Conservation (phyloP, 345 rosid species). For the Boechera divaricarpa region DNA sequence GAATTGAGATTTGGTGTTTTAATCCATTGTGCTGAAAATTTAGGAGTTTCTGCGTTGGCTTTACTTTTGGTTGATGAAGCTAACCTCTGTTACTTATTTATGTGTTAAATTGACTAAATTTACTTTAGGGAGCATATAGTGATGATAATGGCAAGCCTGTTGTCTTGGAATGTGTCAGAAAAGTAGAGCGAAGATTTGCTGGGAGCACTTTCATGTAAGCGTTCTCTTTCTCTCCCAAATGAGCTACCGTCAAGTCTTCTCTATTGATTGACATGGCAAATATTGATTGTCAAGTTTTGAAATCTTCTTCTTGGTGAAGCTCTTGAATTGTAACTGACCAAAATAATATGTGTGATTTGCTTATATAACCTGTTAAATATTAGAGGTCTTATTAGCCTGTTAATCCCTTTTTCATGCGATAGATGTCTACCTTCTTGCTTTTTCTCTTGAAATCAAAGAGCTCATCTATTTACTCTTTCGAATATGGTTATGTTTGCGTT, state of each 20-base stretch:
- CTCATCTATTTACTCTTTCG: no score
- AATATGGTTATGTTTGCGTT: no score
- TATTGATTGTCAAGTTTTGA: background rate
- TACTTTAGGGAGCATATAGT: constrained; percentile 83
- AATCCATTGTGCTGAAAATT: background rate
- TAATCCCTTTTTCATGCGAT: background rate
- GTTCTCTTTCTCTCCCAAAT: background rate
- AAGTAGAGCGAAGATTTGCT: constrained; percentile 85
- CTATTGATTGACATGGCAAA: background rate
- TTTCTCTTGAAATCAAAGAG: no score
- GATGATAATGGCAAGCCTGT: constrained; percentile 96
- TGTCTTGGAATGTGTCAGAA: constrained; percentile 86
- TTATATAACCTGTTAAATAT: no score
- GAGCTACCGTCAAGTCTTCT: background rate
- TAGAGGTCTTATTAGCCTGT: background rate
- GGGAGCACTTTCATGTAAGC: constrained; percentile 79
- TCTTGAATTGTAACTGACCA: constrained; percentile 13
- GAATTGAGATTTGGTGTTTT: background rate
- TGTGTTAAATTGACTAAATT: background rate
- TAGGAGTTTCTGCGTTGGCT: constrained; percentile 1
- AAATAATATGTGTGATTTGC: background rate
- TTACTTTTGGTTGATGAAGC: constrained; percentile 21
- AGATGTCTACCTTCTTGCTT: no score
- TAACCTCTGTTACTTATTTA: background rate
- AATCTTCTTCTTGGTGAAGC: background rate